phyloP scores from a whole-genome alignment of 345 rosid genomes.

The Acer negundo region DNA sequence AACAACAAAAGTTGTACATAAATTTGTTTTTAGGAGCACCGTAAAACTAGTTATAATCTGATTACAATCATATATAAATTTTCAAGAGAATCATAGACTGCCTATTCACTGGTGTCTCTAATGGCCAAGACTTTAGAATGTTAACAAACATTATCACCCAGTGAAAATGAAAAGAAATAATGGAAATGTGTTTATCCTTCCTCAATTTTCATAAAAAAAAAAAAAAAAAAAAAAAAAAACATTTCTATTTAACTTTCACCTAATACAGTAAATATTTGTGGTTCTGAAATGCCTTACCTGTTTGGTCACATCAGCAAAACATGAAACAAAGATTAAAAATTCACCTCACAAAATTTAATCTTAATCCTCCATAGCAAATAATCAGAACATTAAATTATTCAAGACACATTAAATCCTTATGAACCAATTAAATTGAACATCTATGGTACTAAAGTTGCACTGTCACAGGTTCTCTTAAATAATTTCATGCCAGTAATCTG shows the following conservation, averaged over 20 bases:
- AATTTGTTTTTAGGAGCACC: background rate
- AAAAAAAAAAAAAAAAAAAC: too few species aligned
- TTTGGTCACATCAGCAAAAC: background rate
- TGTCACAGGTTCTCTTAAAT: background rate
- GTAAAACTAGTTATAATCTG: background rate
- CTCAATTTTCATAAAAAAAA: background rate
- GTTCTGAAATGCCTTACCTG: background rate
- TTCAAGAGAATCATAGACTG: background rate
- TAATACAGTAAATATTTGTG: background rate
- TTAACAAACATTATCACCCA: background rate
- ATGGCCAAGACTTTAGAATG: background rate
- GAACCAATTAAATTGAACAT: background rate
- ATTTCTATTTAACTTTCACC: background rate
- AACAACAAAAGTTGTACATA: background rate
- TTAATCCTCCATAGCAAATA: background rate
- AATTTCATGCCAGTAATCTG: background rate
- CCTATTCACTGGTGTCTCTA: background rate
- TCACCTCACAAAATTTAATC: background rate
- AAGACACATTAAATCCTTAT: background rate
- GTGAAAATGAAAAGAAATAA: background rate
- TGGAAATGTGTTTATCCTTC: background rate
- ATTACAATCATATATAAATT: background rate
- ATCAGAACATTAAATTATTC: background rate
- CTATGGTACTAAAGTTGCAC: background rate
- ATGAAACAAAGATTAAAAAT: constrained; percentile 7